These are phyloP conservation scores for Aureobasidium sp. DNA, from an alignment of 2,329 filamentous ascomycete genomes.

Conservation along the genomic window DNA sequence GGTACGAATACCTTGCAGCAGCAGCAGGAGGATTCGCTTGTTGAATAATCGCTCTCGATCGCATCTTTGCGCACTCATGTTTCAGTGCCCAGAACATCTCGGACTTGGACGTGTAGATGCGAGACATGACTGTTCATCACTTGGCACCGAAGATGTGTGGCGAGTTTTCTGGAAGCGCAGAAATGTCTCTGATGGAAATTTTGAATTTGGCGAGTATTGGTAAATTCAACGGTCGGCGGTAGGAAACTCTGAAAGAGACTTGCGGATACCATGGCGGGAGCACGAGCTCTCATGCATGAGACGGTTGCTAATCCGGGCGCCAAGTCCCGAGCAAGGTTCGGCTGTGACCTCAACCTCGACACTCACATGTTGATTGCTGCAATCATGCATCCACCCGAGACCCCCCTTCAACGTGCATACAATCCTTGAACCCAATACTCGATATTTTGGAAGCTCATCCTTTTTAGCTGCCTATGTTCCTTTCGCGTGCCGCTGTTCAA, in stretches of 20 bases:
- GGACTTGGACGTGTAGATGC: background rate
- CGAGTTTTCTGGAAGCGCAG: background rate
- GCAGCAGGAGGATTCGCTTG: background rate
- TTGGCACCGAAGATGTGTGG: conserved; percentile 7
- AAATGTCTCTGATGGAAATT: conserved; percentile 3
- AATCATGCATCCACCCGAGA: background rate
- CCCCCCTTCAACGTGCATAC: conserved; percentile 9
- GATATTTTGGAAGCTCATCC: background rate
- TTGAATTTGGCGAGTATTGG: background rate
- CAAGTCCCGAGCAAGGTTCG: background rate
- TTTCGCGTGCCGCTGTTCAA: background rate
- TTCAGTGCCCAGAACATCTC: background rate
- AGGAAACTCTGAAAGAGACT: conserved; percentile 3
- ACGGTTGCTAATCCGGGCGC: background rate
- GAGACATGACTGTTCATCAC: background rate
- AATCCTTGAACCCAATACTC: background rate
- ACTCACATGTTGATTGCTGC: background rate
- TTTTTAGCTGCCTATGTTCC: background rate
- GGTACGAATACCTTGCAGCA: background rate
- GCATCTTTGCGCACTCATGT: background rate
- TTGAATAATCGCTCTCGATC: background rate
- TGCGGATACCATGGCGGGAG: background rate
- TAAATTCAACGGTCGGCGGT: conserved; percentile 1
- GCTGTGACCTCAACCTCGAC: conserved; percentile 10
- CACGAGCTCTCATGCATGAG: background rate